Percentiles rank a stretch among this genome's conserved stretches.
These are phyloP conservation scores for Microdochium bolleyi DNA, from an alignment of 2,329 filamentous ascomycete species.

Conservation along the genomic window DNA sequence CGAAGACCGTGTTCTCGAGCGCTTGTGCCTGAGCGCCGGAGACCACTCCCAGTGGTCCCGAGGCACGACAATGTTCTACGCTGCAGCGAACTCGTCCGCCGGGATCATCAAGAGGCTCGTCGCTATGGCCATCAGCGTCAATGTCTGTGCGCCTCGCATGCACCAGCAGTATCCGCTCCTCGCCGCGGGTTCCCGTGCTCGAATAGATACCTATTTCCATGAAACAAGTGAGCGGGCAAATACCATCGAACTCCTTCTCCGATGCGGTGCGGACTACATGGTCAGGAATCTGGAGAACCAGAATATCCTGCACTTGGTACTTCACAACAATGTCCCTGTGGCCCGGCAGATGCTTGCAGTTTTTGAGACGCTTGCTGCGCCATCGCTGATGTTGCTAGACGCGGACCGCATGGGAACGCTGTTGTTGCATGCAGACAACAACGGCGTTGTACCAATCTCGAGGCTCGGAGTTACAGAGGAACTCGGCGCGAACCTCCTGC, in stretches of 20 bases:
- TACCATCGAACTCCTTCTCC: neutral
- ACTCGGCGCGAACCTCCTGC: neutral
- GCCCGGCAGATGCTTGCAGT: neutral
- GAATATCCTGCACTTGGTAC: neutral
- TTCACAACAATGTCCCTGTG: neutral
- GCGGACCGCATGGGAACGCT: neutral
- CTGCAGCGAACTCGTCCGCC: no score
- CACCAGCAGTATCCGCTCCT: neutral
- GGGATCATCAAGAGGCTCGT: neutral
- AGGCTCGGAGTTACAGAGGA: neutral
- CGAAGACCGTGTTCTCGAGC: no score
- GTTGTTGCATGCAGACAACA: neutral
- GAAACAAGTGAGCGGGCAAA: neutral
- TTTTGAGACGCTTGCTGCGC: neutral
- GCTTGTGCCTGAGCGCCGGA: no score
- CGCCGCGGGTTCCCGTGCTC: neutral
- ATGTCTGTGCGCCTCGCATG: neutral
- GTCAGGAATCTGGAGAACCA: neutral
- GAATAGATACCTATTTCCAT: neutral
- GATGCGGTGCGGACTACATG: neutral
- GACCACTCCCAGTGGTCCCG: no score
- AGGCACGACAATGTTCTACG: no score
- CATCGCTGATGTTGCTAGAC: neutral
- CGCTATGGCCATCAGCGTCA: neutral
- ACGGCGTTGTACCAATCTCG: neutral